Conservation (phyloP, 169 alveolate genomes). For the Amoebophrya sp. region DNA sequence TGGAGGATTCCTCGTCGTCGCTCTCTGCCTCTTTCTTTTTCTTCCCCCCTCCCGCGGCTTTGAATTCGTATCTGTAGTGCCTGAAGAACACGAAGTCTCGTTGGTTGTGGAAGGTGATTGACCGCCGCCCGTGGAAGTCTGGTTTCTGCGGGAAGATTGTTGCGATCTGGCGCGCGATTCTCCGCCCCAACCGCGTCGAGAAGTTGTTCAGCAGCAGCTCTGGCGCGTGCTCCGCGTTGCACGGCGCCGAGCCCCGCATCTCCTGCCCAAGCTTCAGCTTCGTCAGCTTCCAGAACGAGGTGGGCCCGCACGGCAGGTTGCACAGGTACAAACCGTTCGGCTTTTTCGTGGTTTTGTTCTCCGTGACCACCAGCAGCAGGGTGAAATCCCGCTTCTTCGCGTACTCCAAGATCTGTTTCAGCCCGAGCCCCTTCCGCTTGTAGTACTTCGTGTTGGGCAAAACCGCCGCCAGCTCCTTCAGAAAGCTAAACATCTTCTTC, state of each 20-base stretch:
- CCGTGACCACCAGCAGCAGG: conserved; percentile 21
- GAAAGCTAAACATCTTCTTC: conserved; percentile 1
- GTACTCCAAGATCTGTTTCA: conserved; percentile 20
- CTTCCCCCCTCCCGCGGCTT: conserved; percentile 17
- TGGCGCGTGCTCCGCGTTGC: conserved; percentile 50
- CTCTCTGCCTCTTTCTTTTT: conserved; percentile 7
- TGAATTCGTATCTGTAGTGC: conserved; percentile 83
- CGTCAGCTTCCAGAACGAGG: conserved; percentile 26
- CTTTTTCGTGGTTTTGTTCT: conserved; percentile 8
- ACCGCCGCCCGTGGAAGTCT: conserved; percentile 87
- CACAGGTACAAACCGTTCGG: conserved; percentile 27
- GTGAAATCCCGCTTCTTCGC: conserved; percentile 26
- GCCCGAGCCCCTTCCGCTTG: conserved; percentile 4
- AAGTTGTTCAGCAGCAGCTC: conserved; percentile 91
- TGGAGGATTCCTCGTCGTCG: neutral
- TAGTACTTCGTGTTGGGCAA: conserved; percentile 28
- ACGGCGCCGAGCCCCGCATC: conserved; percentile 5
- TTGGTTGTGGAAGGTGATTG: conserved; percentile 92
- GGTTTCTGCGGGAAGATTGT: conserved; percentile 90
- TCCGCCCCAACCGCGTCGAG: conserved; percentile 88
- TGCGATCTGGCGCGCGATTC: conserved; percentile 93
- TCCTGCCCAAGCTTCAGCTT: conserved; percentile 30
- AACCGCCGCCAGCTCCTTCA: conserved; percentile 25
- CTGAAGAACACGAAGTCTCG: conserved; percentile 98
- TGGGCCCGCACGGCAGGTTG: conserved; percentile 39